Base-by-base conservation (phyloP, 352 stramenopile genomes). In the Globisporangium lucens region DNA sequence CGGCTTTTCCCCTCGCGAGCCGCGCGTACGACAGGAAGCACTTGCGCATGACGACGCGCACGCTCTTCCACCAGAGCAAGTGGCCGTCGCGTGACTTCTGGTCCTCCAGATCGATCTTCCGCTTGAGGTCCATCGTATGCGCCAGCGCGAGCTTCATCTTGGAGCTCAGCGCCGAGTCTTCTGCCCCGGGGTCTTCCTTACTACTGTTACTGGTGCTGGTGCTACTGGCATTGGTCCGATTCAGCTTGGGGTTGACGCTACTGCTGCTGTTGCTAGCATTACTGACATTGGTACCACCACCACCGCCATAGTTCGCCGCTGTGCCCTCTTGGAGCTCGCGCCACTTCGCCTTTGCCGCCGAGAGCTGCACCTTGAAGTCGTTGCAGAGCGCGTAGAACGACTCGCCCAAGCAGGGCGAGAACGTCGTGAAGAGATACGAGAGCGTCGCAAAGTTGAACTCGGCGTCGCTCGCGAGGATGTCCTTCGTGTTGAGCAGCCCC, bases 371-470 rank as follows among this genome's bases (percentile, higher is more conserved):
- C 24, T 82, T 83, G 29, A 91, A 59, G 35, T 90, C 81, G 30
- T 74, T 78, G 67, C 73, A 83, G 8, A 83, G 70, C 10, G 76
- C 70, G 24, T 79, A 71, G 62, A 87, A 80, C 8, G 75, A 62
- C 13, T 89, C 80, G 13, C 89, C 82, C 9, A 87, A 41, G 47
- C 70, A 79, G 4, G 85, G 85, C 43, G 85, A 83, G 56, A 75
- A 78, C 3, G 85, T 92, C 29, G 74, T 73, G 62, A 94, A 94
- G 5, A 92, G 66, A 41, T 94, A 94, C 1, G 73, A 76, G 17
- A 94, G 73, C 33, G 76, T 74, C 33, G 85, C 85, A 57, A 94
- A 90, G 69, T 94, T 94, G 71, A 90, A 78, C 65, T 94, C 85
- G 13, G 75, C 72, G 65, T 94, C 77, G n/a, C 83, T 82, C 9